A percentile compares a stretch with the other conserved stretches of the same genome.
phyloP scores from a whole-genome alignment of 139 green algal genomes.

The Chlamydomonas sp. region DNA sequence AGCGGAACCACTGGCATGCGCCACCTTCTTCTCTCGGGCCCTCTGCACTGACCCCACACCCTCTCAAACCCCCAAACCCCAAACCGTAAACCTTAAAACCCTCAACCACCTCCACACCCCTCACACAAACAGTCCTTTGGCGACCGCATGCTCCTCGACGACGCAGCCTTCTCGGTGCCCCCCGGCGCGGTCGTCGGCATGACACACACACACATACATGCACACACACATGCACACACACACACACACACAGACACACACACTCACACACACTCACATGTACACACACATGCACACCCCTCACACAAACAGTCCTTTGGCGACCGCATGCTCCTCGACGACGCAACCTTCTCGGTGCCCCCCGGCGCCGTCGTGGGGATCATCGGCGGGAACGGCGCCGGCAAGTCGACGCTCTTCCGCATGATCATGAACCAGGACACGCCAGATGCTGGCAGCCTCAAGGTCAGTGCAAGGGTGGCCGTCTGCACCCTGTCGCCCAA shows the following conservation, averaged over 20 bases:
- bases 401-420: constrained; percentile 78
- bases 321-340: constrained; percentile 43
- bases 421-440: constrained; percentile 65
- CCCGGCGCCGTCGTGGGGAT: constrained; percentile 57
- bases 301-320: constrained; percentile 21
- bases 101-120: neutral
- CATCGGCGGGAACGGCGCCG: constrained; percentile 73
- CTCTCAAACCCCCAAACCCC: neutral
- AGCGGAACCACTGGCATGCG: no score
- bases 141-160: constrained; percentile 43
- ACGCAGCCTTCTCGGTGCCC: constrained; percentile 49
- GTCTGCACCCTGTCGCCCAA: no score
- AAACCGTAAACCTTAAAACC: neutral
- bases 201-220: constrained; percentile 14
- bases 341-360: constrained; percentile 49
- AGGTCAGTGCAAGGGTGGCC: no score
- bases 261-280: neutral
- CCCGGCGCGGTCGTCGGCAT: constrained; percentile 57
- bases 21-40: no score
- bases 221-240: neutral
- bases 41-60: neutral
- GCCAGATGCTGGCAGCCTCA: constrained; percentile 5
- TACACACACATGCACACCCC: neutral
- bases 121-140: constrained; percentile 21
- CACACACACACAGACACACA: neutral